A percentile compares a stretch with the other conserved stretches of the same genome.
phyloP scores from a whole-genome alignment of 306 rosid genomes.

The Betula pendula region DNA sequence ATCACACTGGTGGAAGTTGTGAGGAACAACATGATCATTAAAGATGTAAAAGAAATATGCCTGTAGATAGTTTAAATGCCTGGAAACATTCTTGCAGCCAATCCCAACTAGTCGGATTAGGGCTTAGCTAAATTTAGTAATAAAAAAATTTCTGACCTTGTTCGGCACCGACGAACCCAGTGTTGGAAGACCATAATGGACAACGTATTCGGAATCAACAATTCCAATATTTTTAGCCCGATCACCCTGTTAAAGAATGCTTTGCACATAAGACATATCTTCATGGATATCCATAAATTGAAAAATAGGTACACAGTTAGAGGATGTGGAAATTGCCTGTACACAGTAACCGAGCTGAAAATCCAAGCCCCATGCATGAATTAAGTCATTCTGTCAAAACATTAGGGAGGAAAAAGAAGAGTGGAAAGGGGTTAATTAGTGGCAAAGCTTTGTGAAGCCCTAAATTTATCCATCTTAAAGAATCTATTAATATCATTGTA shows the following conservation, averaged over 20 bases:
- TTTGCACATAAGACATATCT: neutral
- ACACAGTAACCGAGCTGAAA: conserved; percentile 49
- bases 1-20: neutral
- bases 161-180: conserved; percentile 29
- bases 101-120: neutral
- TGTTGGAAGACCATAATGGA: conserved; percentile 48
- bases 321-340: conserved; percentile 29
- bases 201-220: conserved; percentile 50
- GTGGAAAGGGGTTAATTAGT: neutral
- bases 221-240: conserved; percentile 44
- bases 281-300: neutral
- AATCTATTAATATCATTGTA: neutral
- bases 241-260: conserved; percentile 41
- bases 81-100: neutral
- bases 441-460: neutral
- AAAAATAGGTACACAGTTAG: neutral
- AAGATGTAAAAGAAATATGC: neutral
- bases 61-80: neutral
- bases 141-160: conserved; percentile 32
- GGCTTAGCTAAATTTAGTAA: too few relatives aligned
- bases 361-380: conserved; percentile 61
- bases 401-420: neutral
- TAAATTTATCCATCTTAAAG: neutral
- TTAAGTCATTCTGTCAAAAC: conserved; percentile 41
- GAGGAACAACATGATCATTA: neutral